Conservation (phyloP, 768 basidiomycete species). For the Udeniomyces megalosporus region DNA sequence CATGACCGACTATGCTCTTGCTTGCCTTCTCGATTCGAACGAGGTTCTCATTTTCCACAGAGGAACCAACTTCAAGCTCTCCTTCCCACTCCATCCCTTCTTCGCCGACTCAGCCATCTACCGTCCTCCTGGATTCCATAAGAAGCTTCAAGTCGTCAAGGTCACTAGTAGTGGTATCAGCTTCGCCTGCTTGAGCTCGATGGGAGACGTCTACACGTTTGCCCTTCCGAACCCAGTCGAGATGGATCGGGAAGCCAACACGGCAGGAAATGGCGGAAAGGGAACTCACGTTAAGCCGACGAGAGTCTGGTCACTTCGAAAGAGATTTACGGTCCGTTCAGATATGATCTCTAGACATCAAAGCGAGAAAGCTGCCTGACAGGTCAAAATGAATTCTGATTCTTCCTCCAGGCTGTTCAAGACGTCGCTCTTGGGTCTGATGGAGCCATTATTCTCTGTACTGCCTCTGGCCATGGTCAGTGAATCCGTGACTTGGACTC, state of each 20-base stretch:
- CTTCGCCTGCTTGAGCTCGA: constrained; percentile 65
- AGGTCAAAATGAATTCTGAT: neutral
- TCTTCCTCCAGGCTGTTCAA: constrained; percentile 28
- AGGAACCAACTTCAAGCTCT: constrained; percentile 22
- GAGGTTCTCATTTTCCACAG: constrained; percentile 43
- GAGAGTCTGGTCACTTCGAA: constrained; percentile 74
- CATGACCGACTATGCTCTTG: constrained; percentile 71
- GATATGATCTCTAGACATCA: neutral
- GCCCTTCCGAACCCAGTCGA: constrained; percentile 30
- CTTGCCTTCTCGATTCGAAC: constrained; percentile 54
- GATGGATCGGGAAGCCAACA: constrained; percentile 17
- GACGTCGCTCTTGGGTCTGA: constrained; percentile 81
- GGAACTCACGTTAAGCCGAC: constrained; percentile 47
- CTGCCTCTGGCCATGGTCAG: constrained; percentile 60
- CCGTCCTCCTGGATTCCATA: constrained; percentile 59
- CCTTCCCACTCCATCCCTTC: constrained; percentile 63
- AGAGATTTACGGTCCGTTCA: constrained; percentile 54
- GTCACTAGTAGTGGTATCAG: constrained; percentile 59
- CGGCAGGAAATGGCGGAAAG: constrained; percentile 23
- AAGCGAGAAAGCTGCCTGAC: neutral
- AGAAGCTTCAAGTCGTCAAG: constrained; percentile 57
- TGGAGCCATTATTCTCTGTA: constrained; percentile 78
- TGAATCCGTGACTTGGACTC: no score
- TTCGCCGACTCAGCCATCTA: constrained; percentile 59
- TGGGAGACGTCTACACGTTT: constrained; percentile 87